Base-by-base conservation (phyloP, 192 early-diverging fungal genomes). In the Gryganskiella cystojenkinii region DNA sequence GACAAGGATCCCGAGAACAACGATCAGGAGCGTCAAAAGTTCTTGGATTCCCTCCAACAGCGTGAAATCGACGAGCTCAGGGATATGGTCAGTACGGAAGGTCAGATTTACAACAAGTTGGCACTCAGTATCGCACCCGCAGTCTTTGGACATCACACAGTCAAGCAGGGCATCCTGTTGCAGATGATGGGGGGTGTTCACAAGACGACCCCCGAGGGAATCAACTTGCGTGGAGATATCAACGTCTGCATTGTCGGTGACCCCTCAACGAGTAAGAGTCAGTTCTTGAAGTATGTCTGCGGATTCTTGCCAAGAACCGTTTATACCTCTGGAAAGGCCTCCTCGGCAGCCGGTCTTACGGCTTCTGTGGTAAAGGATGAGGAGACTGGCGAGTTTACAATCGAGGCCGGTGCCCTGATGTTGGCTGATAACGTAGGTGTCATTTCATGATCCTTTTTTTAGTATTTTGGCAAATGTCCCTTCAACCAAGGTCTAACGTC, bases 211-310 rank as follows among this genome's bases (percentile, higher is more conserved):
- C 85, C 87, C 30, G 96, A 98, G 83, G 95, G 95, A 9, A 98
- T 98, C 78, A 87, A 94, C 76, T 84, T 98, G 19, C 92, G 98
- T 81, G 98, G 98, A 56, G 98, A 99, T 80, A 94, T 99, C 49
- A 99, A 99, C 65, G 95, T 99, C 13, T 98, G 96, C 63, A 87
- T 99, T 60, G 96, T 98, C 27, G 96, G 98, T 31, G 98, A 99
- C 71, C 98, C 97, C 22, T 90, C 89, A 60, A 98, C 95, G 20
- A 92, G 94, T 65, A 99, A 99, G 74, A 93, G 91, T 70, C 98
- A 99, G 79, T 96, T 96, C 72, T 82, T 96, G n/a, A 95, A 95
- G 90, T 95, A 95, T 82, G 93, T 97, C 11, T 91, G 92, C 20
- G 88, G 86, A 46, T 90, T 99, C 61, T 88, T 97, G 85, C 97